phyloP scores from a whole-genome alignment of 305 asterid genomes.

The Rubia tinctorum region DNA sequence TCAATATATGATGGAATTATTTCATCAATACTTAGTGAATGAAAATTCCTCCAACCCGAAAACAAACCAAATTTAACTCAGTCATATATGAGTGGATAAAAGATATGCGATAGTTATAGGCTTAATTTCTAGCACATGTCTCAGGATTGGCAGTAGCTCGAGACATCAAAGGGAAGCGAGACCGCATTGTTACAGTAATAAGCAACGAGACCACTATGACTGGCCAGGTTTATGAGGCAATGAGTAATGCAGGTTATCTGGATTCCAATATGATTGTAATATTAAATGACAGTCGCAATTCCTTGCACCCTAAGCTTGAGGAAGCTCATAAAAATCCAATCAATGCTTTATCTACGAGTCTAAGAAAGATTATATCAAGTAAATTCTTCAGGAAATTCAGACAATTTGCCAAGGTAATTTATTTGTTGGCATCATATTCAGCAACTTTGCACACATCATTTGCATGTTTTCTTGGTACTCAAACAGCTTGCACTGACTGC shows the following conservation, averaged over 20 bases:
- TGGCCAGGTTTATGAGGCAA: slow-evolving; percentile 92
- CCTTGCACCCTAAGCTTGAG: slow-evolving; percentile 68
- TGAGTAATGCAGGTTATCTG: slow-evolving; percentile 88
- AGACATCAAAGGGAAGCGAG: slow-evolving; percentile 71
- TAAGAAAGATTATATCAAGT: slow-evolving; percentile 87
- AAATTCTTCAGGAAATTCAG: slow-evolving; percentile 68
- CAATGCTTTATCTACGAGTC: slow-evolving; percentile 56
- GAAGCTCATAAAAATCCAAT: slow-evolving; percentile 63
- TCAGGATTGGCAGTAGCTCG: slow-evolving; percentile 92
- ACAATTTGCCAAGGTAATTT: slow-evolving; percentile 74
- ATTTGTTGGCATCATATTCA: slow-evolving; percentile 11
- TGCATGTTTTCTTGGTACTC: background rate
- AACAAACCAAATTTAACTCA: background rate
- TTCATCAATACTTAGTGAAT: background rate
- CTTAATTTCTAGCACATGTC: slow-evolving; percentile 10
- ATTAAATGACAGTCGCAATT: slow-evolving; percentile 67
- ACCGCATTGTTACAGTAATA: slow-evolving; percentile 78
- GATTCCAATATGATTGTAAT: slow-evolving; percentile 86
- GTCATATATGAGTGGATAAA: slow-evolving; percentile 7
- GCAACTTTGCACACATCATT: background rate
- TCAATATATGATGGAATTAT: background rate
- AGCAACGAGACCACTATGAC: slow-evolving; percentile 84
- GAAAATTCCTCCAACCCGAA: background rate
- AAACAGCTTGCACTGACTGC: background rate
- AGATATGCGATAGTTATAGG: slow-evolving; percentile 8